Conservation (phyloP, 176 grass and related monocot species). For the Secale cereale region DNA sequence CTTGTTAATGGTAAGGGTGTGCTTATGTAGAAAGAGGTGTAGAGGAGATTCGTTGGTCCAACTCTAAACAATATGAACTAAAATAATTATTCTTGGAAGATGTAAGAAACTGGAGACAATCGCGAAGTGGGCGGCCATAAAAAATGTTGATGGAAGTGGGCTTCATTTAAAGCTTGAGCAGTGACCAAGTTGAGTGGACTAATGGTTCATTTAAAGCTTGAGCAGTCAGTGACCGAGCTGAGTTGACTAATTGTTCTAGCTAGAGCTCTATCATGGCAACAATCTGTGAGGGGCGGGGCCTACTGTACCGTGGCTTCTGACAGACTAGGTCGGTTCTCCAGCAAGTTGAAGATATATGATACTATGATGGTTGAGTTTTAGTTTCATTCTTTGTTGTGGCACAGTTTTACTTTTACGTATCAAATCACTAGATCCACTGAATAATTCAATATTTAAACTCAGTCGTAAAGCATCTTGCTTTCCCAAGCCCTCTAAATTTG, state of each 20-base stretch:
- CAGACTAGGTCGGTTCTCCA: slow-evolving; percentile 7
- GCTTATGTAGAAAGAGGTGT: slow-evolving; percentile 7
- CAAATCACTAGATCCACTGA: not conserved
- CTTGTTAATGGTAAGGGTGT: not conserved
- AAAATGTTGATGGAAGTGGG: slow-evolving; percentile 6
- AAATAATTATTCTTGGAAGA: slow-evolving; percentile 19
- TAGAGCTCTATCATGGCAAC: not conserved
- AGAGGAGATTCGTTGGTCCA: not conserved
- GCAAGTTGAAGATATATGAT: slow-evolving; percentile 1
- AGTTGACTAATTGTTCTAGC: slow-evolving; percentile 32
- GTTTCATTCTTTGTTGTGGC: not conserved
- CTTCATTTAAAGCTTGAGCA: slow-evolving; percentile 29
- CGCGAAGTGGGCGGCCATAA: not conserved
- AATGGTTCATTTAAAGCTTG: slow-evolving; percentile 34
- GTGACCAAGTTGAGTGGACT: slow-evolving; percentile 26
- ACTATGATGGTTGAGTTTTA: not conserved
- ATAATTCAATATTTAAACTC: not conserved
- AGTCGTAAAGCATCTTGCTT: not conserved
- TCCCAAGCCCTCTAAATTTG: not conserved
- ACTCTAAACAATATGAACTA: not conserved
- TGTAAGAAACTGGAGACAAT: slow-evolving; percentile 22
- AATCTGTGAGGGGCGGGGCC: not conserved
- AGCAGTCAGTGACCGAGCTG: not conserved
- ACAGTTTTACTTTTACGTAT: not conserved
- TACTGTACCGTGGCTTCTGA: not conserved